A percentile compares a stretch with the other conserved stretches of the same genome.
These are phyloP conservation scores for Pueraria montana DNA, from an alignment of 306 rosid genomes.

Conservation along the genomic window DNA sequence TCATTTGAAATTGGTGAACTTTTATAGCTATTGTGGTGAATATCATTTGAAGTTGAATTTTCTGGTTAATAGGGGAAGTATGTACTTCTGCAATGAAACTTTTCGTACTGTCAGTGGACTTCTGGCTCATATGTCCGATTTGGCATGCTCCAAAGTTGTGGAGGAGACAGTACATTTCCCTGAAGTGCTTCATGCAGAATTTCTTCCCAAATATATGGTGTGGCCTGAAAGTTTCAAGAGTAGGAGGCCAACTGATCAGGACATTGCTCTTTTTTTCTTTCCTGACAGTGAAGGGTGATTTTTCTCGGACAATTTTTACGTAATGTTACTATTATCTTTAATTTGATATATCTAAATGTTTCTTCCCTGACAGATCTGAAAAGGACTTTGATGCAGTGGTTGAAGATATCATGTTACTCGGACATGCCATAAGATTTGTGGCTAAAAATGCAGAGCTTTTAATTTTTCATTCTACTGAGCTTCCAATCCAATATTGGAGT, in stretches of 20 bases:
- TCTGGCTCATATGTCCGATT: conserved; percentile 73
- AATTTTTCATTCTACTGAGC: conserved; percentile 68
- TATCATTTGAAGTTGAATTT: conserved; percentile 39
- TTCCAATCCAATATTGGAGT: conserved; percentile 66
- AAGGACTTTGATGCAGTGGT: conserved; percentile 63
- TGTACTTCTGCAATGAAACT: conserved; percentile 50
- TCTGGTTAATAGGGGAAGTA: conserved; percentile 71
- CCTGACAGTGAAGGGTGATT: conserved; percentile 68
- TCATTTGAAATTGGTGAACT: conserved; percentile 37
- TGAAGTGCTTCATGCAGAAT: conserved; percentile 53
- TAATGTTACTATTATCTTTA: conserved; percentile 19
- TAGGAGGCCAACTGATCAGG: conserved; percentile 59
- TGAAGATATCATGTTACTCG: conserved; percentile 53
- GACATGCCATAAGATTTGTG: conserved; percentile 65
- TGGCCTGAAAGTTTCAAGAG: conserved; percentile 79
- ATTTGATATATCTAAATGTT: conserved; percentile 1
- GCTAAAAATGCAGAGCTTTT: conserved; percentile 70
- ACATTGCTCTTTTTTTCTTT: conserved; percentile 82
- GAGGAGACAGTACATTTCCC: conserved; percentile 65
- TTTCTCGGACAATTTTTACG: not conserved
- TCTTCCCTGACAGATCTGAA: conserved; percentile 53
- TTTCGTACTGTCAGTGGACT: conserved; percentile 51
- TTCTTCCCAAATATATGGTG: conserved; percentile 57
- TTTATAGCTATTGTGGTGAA: conserved; percentile 14
- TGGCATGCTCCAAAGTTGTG: conserved; percentile 68